Percentiles rank a stretch among this genome's conserved stretches.
These are phyloP conservation scores for Scheffersomyces parashehatae DNA, from an alignment of 1,139 yeast species.

Conservation along the genomic window DNA sequence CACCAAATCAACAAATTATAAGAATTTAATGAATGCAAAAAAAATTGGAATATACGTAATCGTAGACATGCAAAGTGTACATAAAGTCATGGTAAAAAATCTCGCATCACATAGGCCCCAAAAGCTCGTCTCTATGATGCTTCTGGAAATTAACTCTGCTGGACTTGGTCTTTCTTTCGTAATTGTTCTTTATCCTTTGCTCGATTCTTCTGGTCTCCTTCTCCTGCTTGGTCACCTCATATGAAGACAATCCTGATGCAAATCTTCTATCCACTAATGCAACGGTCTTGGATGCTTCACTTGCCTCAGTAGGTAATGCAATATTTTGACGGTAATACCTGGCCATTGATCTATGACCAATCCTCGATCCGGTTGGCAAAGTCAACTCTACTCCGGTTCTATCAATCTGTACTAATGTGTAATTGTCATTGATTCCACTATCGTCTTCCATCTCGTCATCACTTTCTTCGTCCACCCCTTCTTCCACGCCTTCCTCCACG, in stretches of 20 bases:
- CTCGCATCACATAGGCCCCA: constrained; percentile 18
- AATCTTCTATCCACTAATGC: constrained; percentile 42
- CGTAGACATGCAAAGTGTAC: too few relatives aligned
- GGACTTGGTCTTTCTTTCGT: constrained; percentile 27
- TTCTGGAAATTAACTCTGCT: constrained; percentile 35
- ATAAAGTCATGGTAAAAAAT: too few relatives aligned
- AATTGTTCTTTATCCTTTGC: constrained; percentile 22
- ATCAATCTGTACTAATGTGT: constrained; percentile 38
- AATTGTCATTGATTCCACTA: constrained; percentile 23
- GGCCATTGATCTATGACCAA: constrained; percentile 52
- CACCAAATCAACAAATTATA: too few relatives aligned
- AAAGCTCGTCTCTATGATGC: constrained; percentile 41
- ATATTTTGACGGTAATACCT: constrained; percentile 44
- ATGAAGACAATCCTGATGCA: constrained; percentile 39
- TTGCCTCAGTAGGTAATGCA: constrained; percentile 22
- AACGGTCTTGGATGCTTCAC: constrained; percentile 35
- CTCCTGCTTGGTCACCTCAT: constrained; percentile 36
- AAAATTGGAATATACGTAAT: too few relatives aligned
- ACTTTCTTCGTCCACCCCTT: constrained; percentile 20
- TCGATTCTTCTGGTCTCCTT: constrained; percentile 29
- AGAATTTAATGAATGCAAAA: too few relatives aligned
- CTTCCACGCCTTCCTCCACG: constrained; percentile 22
- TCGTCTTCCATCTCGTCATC: constrained; percentile 4
- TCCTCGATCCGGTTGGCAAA: constrained; percentile 49
- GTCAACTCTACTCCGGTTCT: constrained; percentile 40